These are phyloP conservation scores for Catenaria anguillulae DNA, from an alignment of 371 early-diverging fungal species.

Conservation along the genomic window DNA sequence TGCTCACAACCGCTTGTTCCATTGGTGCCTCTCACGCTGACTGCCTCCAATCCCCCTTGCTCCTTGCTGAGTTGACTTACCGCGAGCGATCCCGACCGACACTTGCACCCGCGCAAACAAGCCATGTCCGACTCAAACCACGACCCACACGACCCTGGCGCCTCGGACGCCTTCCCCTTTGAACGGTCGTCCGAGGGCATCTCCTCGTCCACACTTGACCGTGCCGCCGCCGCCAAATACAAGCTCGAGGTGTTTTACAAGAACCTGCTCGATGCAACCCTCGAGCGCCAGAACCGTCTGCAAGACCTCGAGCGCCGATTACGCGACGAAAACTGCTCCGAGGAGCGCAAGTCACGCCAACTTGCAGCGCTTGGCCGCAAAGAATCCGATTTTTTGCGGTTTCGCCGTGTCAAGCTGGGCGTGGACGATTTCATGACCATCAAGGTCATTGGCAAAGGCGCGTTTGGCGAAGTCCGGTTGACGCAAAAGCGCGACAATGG, in stretches of 20 bases:
- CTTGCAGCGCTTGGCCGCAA: conserved; percentile 56
- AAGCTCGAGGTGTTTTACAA: conserved; percentile 82
- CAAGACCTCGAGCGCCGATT: conserved; percentile 63
- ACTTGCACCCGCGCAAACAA: too few relatives aligned
- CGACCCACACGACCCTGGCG: background rate
- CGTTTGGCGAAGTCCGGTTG: conserved; percentile 95
- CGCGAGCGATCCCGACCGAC: too few relatives aligned
- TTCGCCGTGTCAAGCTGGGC: conserved; percentile 79
- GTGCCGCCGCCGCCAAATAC: conserved; percentile 70
- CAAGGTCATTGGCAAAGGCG: conserved; percentile 99
- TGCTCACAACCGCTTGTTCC: too few relatives aligned
- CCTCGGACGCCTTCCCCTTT: background rate
- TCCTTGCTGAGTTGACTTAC: too few relatives aligned
- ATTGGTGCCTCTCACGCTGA: too few relatives aligned
- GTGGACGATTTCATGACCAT: conserved; percentile 89
- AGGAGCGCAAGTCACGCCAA: conserved; percentile 74
- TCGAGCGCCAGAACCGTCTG: conserved; percentile 74
- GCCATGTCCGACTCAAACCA: too few relatives aligned
- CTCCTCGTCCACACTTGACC: conserved; percentile 60
- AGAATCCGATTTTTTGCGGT: conserved; percentile 83
- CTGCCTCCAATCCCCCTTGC: too few relatives aligned
- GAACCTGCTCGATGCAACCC: conserved; percentile 63
- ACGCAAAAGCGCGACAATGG: conserved; percentile 93
- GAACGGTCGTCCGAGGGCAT: conserved; percentile 46
- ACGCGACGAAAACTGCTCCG: conserved; percentile 55